Conservation (phyloP, 768 basidiomycete species). For the Cystobasidium tubakii region DNA sequence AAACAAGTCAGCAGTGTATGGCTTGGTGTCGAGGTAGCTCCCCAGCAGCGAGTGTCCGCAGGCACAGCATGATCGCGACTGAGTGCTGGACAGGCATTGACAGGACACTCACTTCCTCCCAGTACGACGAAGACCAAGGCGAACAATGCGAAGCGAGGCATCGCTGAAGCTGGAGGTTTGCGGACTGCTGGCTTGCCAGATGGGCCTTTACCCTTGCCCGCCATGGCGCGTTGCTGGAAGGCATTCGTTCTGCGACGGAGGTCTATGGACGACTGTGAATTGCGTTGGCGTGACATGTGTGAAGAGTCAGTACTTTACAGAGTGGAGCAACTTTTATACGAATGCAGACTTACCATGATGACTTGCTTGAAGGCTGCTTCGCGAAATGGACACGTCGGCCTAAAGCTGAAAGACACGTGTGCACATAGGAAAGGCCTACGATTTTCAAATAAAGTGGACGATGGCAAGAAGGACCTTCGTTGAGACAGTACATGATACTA, state of each 20-base stretch:
- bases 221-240: conserved; percentile 15
- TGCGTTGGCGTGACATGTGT: conserved; percentile 2
- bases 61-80: no score
- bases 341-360: no score
- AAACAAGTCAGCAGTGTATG: no score
- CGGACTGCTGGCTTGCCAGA: conserved; percentile 1
- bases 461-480: no score
- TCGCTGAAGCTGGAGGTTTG: background rate
- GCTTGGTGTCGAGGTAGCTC: no score
- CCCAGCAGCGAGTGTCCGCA: no score
- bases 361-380: no score
- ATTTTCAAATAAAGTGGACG: no score
- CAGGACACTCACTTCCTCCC: conserved; percentile 1
- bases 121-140: background rate
- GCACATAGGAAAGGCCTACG: background rate
- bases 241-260: conserved; percentile 4
- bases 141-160: background rate
- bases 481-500: no score
- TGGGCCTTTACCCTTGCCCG: conserved; percentile 7
- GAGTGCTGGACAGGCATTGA: no score
- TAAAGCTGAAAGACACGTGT: background rate
- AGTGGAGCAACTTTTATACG: background rate
- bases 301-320: background rate
- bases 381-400: background rate
- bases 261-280: conserved; percentile 14